phyloP scores from a whole-genome alignment of 176 grass and related monocot species.

The Musa itinerans region DNA sequence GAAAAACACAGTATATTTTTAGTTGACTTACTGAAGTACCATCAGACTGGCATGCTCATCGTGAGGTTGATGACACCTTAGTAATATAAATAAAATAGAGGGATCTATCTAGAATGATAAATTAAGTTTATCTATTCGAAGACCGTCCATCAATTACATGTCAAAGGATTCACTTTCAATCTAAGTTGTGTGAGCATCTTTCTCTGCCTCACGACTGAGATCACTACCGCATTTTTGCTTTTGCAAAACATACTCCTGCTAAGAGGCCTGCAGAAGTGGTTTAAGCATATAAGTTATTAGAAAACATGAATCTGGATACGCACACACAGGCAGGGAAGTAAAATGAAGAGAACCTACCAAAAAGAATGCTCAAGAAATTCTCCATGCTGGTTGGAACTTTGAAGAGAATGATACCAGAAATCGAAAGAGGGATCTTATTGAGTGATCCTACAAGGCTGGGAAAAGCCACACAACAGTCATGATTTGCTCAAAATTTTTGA shows the following conservation, averaged over 20 bases:
- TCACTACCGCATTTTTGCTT: constrained; percentile 57
- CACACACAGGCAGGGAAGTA: background rate
- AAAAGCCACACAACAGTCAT: background rate
- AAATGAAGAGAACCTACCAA: constrained; percentile 45
- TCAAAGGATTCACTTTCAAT: background rate
- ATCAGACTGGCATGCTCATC: too few species aligned
- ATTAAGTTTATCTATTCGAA: too few species aligned
- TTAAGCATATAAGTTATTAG: background rate
- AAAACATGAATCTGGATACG: background rate
- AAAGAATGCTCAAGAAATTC: constrained; percentile 71
- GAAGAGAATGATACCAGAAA: constrained; percentile 80
- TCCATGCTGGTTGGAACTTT: constrained; percentile 77
- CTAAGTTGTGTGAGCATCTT: background rate
- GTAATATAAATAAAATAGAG: too few species aligned
- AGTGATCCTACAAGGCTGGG: constrained; percentile 82
- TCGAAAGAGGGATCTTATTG: constrained; percentile 94
- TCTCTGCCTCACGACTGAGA: background rate
- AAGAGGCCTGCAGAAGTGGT: constrained; percentile 45
- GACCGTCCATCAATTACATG: too few species aligned
- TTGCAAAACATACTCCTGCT: constrained; percentile 81
- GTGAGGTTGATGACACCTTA: too few species aligned
- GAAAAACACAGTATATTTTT: too few species aligned
- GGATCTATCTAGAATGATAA: too few species aligned
- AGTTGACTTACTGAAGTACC: too few species aligned
- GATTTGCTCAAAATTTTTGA: background rate